Percentiles rank a stretch among this genome's conserved stretches.
phyloP scores from a whole-genome alignment of 148 eudicot species.

The Heliamphora exappendiculata region DNA sequence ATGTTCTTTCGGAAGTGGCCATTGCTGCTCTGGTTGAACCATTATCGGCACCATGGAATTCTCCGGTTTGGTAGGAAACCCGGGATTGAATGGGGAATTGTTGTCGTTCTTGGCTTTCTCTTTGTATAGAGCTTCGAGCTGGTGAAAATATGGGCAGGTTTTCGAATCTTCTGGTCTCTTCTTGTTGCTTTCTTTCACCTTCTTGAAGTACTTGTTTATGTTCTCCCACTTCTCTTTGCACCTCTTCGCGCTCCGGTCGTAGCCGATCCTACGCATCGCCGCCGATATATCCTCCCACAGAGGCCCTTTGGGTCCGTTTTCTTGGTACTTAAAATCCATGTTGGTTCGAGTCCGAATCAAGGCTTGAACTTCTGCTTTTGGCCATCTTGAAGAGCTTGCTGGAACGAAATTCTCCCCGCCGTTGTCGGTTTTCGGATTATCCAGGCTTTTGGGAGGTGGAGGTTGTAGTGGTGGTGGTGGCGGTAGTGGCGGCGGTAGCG shows the following conservation, averaged over 20 bases:
- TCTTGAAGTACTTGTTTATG: constrained; percentile 89
- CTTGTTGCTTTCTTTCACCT: constrained; percentile 80
- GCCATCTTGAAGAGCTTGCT: constrained; percentile 67
- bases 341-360: constrained; percentile 50
- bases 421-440: constrained; percentile 15
- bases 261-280: constrained; percentile 50
- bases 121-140: constrained; percentile 59
- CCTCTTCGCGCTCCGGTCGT: constrained; percentile 60
- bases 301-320: constrained; percentile 72
- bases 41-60: constrained; percentile 35
- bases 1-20: no score
- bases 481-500: no score
- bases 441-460: constrained; percentile 7
- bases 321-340: constrained; percentile 65
- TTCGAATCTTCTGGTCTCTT: constrained; percentile 71
- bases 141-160: constrained; percentile 78
- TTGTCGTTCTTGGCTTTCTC: constrained; percentile 25
- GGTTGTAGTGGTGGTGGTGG: no score
- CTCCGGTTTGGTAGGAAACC: not conserved
- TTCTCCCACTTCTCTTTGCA: constrained; percentile 97
- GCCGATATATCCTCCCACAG: constrained; percentile 81
- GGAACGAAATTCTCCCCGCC: constrained; percentile 14
- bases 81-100: not conserved
- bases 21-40: constrained; percentile 79
- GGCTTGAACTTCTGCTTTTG: constrained; percentile 66